Evolutionary conservation across 2,329 filamentous ascomycete genomes (phyloP).

Genomic region (Gnomoniopsis sp.): DNA sequence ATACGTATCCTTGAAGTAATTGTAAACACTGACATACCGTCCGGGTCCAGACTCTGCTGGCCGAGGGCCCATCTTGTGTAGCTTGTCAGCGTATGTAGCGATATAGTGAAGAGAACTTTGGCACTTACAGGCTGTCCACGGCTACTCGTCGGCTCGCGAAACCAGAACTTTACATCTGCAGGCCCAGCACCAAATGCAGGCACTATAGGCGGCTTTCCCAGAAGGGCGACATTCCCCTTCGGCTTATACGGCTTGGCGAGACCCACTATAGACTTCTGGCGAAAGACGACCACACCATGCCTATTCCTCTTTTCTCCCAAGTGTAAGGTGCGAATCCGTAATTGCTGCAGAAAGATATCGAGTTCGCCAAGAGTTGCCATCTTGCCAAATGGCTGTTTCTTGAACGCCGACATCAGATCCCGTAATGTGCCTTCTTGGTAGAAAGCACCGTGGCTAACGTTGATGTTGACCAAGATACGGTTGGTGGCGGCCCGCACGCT

Average conservation of each 20-base stretch:
- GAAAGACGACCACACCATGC: constrained; percentile 31
- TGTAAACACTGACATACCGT: constrained; percentile 46
- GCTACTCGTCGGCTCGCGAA: constrained; percentile 24
- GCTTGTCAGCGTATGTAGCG: not conserved
- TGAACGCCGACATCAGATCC: constrained; percentile 17
- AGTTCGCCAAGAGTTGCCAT: constrained; percentile 15
- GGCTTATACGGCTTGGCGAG: constrained; percentile 24
- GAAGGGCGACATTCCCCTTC: constrained; percentile 24
- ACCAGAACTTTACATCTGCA: constrained; percentile 52
- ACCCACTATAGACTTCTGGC: constrained; percentile 34
- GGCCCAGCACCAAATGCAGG: constrained; percentile 41
- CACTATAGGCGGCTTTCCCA: constrained; percentile 25
- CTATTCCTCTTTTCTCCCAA: constrained; percentile 27
- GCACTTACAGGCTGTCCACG: no score
- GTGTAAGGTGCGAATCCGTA: constrained; percentile 37
- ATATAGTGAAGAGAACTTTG: not conserved
- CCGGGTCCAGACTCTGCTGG: not conserved
- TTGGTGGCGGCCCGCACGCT: constrained; percentile 32
- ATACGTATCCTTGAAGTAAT: constrained; percentile 44
- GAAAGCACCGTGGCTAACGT: constrained; percentile 33
- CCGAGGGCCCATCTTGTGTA: constrained; percentile 10
- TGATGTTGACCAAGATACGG: constrained; percentile 34
- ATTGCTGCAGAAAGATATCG: constrained; percentile 33
- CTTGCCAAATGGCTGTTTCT: not conserved
- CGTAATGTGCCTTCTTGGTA: constrained; percentile 26